A percentile compares a stretch with the other conserved stretches of the same genome.
Evolutionary conservation across 345 rosid genomes (phyloP).

Genomic region (Eucalyptus coolabah): DNA sequence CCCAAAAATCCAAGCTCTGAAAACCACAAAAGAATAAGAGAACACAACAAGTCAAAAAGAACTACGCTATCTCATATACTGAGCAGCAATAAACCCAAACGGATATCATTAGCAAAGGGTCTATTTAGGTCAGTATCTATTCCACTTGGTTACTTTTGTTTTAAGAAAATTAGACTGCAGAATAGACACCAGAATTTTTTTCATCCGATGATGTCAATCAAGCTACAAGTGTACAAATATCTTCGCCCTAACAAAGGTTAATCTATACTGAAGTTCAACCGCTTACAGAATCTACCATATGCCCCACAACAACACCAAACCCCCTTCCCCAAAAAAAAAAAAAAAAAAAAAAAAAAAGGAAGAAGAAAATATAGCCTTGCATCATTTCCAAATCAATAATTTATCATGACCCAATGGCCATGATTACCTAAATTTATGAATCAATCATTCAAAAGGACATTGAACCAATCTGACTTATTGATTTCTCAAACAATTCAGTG

Average conservation of each 20-base stretch:
- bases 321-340: too few relatives aligned
- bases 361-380: background rate
- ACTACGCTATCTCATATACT: background rate
- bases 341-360: rapidly evolving
- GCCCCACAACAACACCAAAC: background rate
- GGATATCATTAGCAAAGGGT: background rate
- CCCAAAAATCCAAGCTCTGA: constrained; percentile 75
- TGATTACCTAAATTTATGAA: background rate
- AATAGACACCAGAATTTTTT: background rate
- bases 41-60: background rate
- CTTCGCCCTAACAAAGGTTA: background rate
- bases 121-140: background rate
- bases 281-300: background rate
- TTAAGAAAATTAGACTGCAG: background rate
- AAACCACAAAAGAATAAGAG: constrained; percentile 5
- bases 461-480: background rate
- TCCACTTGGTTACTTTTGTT: background rate
- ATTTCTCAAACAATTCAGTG: background rate
- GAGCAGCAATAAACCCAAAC: background rate
- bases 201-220: background rate
- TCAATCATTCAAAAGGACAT: background rate
- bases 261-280: background rate
- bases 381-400: background rate
- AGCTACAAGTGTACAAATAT: background rate
- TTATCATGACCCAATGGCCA: background rate